Conservation (phyloP, 352 stramenopile genomes). For the Peronospora destructor region DNA sequence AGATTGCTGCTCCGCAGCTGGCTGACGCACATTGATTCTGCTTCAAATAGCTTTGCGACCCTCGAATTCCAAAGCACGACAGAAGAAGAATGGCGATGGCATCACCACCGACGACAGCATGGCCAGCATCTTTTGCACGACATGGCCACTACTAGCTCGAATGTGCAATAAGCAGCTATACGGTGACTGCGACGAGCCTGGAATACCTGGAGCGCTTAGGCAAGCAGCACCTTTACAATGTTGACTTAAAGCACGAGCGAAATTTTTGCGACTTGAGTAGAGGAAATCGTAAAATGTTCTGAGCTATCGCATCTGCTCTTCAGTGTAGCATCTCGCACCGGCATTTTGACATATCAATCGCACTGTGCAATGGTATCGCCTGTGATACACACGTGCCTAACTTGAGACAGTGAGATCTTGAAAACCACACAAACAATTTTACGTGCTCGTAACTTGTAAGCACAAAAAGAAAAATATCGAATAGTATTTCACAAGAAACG, state of each 20-base stretch:
- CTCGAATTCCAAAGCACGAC: constrained; percentile 91
- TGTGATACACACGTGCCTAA: background rate
- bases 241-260: constrained; percentile 35
- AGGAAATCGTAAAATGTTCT: background rate
- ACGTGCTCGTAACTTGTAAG: background rate
- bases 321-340: background rate
- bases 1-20: constrained; percentile 3
- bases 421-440: background rate
- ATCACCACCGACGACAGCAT: constrained; percentile 97
- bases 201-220: constrained; percentile 71
- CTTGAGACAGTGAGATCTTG: background rate
- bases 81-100: constrained; percentile 90
- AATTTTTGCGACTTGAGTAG: constrained; percentile 11
- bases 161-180: constrained; percentile 89
- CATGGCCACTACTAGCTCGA: constrained; percentile 84
- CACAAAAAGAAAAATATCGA: background rate
- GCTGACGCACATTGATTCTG: constrained; percentile 11
- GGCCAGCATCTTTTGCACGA: constrained; percentile 93
- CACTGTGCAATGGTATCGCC: background rate
- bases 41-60: background rate
- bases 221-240: constrained; percentile 64
- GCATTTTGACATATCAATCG: constrained; percentile 9
- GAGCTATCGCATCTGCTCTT: background rate
- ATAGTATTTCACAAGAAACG: constrained; percentile 32
- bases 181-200: constrained; percentile 80